phyloP scores from a whole-genome alignment of 306 rosid species.

The Cucumis hystrix region DNA sequence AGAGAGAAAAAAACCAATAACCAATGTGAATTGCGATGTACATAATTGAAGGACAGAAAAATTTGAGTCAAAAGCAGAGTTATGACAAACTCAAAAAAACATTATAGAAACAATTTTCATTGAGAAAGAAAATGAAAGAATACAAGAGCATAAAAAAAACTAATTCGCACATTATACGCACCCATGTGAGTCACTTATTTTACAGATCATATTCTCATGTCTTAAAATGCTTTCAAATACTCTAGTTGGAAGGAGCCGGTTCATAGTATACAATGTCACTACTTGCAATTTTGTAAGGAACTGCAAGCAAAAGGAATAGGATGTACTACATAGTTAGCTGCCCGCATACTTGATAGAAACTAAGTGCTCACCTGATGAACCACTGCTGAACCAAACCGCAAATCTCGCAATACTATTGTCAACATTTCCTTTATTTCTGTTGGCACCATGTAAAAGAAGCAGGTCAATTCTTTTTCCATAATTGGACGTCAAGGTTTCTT shows the following conservation, averaged over 20 bases:
- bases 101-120: too few species aligned
- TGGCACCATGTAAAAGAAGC: conserved; percentile 14
- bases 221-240: background rate
- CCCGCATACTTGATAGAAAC: background rate
- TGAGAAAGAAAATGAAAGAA: too few species aligned
- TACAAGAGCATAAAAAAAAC: too few species aligned
- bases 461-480: background rate
- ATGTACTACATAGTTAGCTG: background rate
- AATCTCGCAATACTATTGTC: conserved; percentile 57
- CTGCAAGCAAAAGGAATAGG: background rate
- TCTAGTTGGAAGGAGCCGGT: background rate
- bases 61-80: background rate
- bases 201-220: background rate
- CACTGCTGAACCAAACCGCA: conserved; percentile 78
- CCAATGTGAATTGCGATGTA: background rate
- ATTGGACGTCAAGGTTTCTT: background rate
- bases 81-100: background rate
- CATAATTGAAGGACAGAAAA: background rate
- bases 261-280: background rate
- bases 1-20: background rate
- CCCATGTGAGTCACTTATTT: background rate
- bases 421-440: conserved; percentile 84
- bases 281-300: background rate
- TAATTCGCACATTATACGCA: too few species aligned
- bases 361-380: conserved; percentile 72